Evolutionary conservation across 371 early-diverging fungal genomes (phyloP).

Genomic region (Apophysomyces trapeziformis): DNA sequence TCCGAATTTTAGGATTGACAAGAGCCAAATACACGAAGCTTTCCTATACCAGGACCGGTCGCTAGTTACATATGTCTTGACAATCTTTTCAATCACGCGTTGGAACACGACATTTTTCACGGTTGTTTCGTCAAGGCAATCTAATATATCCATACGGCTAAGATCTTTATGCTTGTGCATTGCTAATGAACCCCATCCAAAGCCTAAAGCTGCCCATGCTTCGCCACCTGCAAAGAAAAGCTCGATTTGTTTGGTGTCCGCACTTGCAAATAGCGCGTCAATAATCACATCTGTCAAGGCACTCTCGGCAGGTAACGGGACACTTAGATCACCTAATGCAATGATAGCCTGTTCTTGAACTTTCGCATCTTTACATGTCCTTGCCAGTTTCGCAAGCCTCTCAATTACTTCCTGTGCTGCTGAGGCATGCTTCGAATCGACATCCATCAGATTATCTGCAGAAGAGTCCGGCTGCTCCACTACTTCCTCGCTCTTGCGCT

Average conservation of each 20-base stretch:
- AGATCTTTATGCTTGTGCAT: conserved; percentile 72
- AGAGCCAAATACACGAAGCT: conserved; percentile 84
- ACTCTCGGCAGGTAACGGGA: conserved; percentile 44
- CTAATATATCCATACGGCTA: conserved; percentile 45
- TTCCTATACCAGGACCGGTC: conserved; percentile 72
- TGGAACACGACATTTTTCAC: conserved; percentile 26
- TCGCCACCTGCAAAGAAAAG: conserved; percentile 86
- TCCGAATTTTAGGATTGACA: conserved; percentile 83
- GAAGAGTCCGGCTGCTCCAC: conserved; percentile 12
- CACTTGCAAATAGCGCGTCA: conserved; percentile 63
- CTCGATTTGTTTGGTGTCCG: conserved; percentile 81
- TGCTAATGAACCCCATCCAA: conserved; percentile 74
- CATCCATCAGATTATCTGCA: conserved; percentile 23
- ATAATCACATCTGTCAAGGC: conserved; percentile 43
- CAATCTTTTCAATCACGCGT: conserved; percentile 55
- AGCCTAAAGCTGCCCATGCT: conserved; percentile 68
- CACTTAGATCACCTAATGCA: conserved; percentile 71
- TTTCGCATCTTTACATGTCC: conserved; percentile 69
- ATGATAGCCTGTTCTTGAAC: conserved; percentile 76
- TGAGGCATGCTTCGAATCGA: conserved; percentile 25
- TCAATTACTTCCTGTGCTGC: conserved; percentile 39
- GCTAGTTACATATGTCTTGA: conserved; percentile 51
- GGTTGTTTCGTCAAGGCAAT: conserved; percentile 21
- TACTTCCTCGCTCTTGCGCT: conserved; percentile 13
- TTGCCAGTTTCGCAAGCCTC: conserved; percentile 52